Evolutionary conservation across 2,329 filamentous ascomycete genomes (phyloP), one percentile per base, ranked within the genome.

Genomic region (Xylaria sp.): DNA sequence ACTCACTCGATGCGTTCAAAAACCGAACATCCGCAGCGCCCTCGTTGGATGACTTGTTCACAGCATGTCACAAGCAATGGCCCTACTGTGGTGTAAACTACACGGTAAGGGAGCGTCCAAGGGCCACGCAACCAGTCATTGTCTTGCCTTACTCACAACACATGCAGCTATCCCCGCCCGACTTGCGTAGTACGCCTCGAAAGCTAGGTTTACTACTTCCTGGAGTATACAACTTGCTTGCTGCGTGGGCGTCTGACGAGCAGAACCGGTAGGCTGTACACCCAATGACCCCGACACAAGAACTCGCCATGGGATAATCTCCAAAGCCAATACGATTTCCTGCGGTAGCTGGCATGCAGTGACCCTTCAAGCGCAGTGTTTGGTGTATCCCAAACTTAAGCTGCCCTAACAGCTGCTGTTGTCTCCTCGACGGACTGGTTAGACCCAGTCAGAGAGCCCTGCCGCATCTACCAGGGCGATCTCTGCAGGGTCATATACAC

Each of bases 91-190:
- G 60, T 63, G 51, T 32, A 50, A 58, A 41, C n/a, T 50, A 55
- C 28, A 58, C 39, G 10, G 55, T 34, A 41, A 37, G 39, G 20
- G 28, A 28, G 5, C 60, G n/a, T 63, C 34, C 63, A 44, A 25
- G 41, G 9, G 15, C 34, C 34, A 56, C 25, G 37, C 44, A 61
- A 44, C 50, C 41, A 59, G 60, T 46, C 37, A 60, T n/a, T 51
- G 25, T 34, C 10, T 63, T 44, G 23, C 50, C 46, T 56, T 41
- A 37, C 51, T 39, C 20, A 37, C 18, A 20, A 70, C 56, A 55
- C 63, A 69, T 62, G 25, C 59, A 66, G 63, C 68, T 68, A 50
- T 37, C 50, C 32, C 48, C 12, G 10, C 32, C 48, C 12, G 10
- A 44, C 25, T 20, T 20, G 23, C 25, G 54, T 63, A 20, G 58